These are phyloP conservation scores for Eucalyptus paniculata DNA, from an alignment of 345 rosid species.

Conservation along the genomic window DNA sequence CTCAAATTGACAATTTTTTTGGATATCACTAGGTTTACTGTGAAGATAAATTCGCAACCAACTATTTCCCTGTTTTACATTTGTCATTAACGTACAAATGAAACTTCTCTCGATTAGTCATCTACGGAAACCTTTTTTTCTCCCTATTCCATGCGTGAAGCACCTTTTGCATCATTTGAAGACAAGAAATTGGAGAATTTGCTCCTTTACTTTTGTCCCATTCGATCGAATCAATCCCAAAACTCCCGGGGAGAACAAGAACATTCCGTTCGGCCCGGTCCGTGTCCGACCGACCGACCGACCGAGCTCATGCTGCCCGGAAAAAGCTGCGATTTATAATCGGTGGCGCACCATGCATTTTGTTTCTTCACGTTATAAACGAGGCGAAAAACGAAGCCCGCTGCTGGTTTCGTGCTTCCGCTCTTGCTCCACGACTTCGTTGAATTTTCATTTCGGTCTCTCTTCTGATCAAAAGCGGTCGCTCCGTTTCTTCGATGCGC, in stretches of 20 bases:
- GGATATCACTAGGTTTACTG: background rate
- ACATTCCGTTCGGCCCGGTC: background rate
- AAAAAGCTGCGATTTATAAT: background rate
- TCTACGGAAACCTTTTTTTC: background rate
- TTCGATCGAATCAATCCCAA: background rate
- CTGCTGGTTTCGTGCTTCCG: background rate
- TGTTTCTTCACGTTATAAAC: background rate
- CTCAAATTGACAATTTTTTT: background rate
- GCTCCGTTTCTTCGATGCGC: background rate
- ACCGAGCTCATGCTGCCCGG: background rate
- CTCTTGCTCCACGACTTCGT: background rate
- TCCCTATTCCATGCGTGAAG: background rate
- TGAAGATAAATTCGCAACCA: background rate
- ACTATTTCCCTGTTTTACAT: too few relatives aligned
- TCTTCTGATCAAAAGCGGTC: background rate
- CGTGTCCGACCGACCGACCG: background rate
- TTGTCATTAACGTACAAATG: background rate
- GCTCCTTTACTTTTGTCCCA: background rate
- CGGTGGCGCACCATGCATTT: background rate
- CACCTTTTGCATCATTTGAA: background rate
- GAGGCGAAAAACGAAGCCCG: background rate
- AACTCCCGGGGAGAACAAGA: background rate
- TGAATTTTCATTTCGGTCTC: background rate
- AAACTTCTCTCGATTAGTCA: background rate
- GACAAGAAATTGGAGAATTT: background rate